Conservation (phyloP, 2,329 filamentous ascomycete species). For the Piedraia hortae region DNA sequence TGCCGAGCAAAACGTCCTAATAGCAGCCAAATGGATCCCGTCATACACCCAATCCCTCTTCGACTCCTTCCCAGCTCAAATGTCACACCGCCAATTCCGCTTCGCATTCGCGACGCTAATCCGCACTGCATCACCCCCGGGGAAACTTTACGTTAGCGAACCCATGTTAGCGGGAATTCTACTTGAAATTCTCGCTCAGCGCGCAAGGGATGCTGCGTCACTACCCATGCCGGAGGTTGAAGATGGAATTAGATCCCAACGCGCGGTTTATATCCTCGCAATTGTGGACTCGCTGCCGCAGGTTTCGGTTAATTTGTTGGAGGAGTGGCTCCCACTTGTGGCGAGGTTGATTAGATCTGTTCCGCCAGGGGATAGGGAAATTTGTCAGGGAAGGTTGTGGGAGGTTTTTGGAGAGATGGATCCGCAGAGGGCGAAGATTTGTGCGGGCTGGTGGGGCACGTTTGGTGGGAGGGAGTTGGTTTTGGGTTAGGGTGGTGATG, state of each 20-base stretch:
- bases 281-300: slow-evolving; percentile 56
- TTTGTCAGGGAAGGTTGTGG: slow-evolving; percentile 47
- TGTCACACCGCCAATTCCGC: slow-evolving; percentile 65
- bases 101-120: slow-evolving; percentile 68
- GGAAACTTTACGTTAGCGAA: slow-evolving; percentile 41
- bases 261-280: slow-evolving; percentile 47
- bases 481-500: too few species aligned
- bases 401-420: slow-evolving; percentile 67
- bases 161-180: slow-evolving; percentile 56
- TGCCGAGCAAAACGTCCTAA: slow-evolving; percentile 44
- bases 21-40: slow-evolving; percentile 45
- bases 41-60: slow-evolving; percentile 67
- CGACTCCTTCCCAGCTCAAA: slow-evolving; percentile 44
- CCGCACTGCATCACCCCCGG: slow-evolving; percentile 56
- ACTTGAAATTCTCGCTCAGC: slow-evolving; percentile 47
- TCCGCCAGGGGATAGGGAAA: slow-evolving; percentile 31
- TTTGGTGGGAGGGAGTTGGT: slow-evolving; percentile 30
- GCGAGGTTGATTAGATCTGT: slow-evolving; percentile 41
- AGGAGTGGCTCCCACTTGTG: slow-evolving; percentile 54
- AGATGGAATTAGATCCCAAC: slow-evolving; percentile 38
- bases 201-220: slow-evolving; percentile 28
- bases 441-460: slow-evolving; percentile 66
- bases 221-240: slow-evolving; percentile 5
- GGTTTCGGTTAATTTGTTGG: slow-evolving; percentile 38
- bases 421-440: slow-evolving; percentile 50